Evolutionary conservation across 2,329 filamentous ascomycete genomes (phyloP).

Genomic region (Orbilia ellipsospora): DNA sequence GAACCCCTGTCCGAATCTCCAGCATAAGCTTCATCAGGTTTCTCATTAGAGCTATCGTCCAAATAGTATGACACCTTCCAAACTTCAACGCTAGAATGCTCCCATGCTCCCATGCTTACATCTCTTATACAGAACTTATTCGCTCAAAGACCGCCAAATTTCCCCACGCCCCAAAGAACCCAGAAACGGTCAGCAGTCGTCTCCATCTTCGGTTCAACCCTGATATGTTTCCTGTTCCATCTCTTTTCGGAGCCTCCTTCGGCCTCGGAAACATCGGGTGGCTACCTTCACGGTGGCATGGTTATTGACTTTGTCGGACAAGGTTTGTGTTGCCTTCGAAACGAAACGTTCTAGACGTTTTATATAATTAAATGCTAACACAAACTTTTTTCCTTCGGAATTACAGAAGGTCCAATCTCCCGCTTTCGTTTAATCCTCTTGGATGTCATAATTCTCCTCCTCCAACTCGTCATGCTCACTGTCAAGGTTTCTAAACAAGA

Average conservation of each 20-base stretch:
- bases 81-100: conserved; percentile 5
- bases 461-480: conserved; percentile 74
- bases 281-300: conserved; percentile 75
- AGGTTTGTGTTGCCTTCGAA: conserved; percentile 59
- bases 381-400: neutral
- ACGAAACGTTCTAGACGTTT: neutral
- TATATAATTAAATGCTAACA: conserved; percentile 19
- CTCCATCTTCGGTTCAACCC: conserved; percentile 70
- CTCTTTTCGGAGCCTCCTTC: conserved; percentile 68
- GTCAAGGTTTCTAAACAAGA: conserved; percentile 68
- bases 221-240: conserved; percentile 72
- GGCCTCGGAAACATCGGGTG: conserved; percentile 72
- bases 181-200: conserved; percentile 69
- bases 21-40: conserved; percentile 75
- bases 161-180: conserved; percentile 73
- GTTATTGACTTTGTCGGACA: conserved; percentile 77
- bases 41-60: conserved; percentile 69
- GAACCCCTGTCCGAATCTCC: neutral
- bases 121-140: conserved; percentile 41
- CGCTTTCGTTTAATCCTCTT: conserved; percentile 69
- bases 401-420: conserved; percentile 68
- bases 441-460: conserved; percentile 68
- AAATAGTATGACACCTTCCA: conserved; percentile 61
- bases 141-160: conserved; percentile 65
- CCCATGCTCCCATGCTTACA: neutral